Conservation (phyloP, 2,329 filamentous ascomycete genomes). For the Neoarthrinium moseri region DNA sequence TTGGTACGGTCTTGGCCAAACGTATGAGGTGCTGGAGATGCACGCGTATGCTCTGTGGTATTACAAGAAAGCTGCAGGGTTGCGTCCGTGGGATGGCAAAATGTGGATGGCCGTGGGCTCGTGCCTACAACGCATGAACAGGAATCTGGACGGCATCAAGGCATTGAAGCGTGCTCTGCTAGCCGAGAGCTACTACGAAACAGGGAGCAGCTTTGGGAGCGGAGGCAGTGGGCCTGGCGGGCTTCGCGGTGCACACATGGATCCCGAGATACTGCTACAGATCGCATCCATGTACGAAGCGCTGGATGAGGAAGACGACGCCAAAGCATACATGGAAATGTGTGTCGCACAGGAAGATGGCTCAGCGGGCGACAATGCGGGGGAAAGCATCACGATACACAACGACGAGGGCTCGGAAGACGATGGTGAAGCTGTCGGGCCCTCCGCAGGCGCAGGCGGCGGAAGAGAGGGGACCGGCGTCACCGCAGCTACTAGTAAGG, state of each 20-base stretch:
- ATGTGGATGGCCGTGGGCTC: conserved; percentile 98
- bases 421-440: conserved; percentile 32
- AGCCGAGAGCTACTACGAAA: conserved; percentile 82
- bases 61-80: conserved; percentile 89
- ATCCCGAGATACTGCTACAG: conserved; percentile 86
- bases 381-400: conserved; percentile 54
- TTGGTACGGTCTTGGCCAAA: conserved; percentile 96
- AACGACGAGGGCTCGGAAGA: conserved; percentile 46
- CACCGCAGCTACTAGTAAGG: conserved; percentile 87
- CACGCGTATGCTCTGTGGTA: conserved; percentile 97
- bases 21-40: conserved; percentile 97
- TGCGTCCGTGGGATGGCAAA: conserved; percentile 95
- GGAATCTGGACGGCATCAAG: conserved; percentile 87
- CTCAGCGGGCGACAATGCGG: conserved; percentile 38
- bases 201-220: conserved; percentile 53
- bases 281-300: conserved; percentile 89
- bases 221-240: conserved; percentile 40
- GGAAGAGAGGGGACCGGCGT: conserved; percentile 68
- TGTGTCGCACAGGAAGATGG: conserved; percentile 91
- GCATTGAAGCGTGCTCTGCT: conserved; percentile 89
- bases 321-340: conserved; percentile 92
- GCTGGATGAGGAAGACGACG: conserved; percentile 73
- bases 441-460: conserved; percentile 21
- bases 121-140: conserved; percentile 86
- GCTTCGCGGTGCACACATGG: conserved; percentile 62